Evolutionary conservation across 345 rosid species (phyloP).

Genomic region (Alliaria petiolata): DNA sequence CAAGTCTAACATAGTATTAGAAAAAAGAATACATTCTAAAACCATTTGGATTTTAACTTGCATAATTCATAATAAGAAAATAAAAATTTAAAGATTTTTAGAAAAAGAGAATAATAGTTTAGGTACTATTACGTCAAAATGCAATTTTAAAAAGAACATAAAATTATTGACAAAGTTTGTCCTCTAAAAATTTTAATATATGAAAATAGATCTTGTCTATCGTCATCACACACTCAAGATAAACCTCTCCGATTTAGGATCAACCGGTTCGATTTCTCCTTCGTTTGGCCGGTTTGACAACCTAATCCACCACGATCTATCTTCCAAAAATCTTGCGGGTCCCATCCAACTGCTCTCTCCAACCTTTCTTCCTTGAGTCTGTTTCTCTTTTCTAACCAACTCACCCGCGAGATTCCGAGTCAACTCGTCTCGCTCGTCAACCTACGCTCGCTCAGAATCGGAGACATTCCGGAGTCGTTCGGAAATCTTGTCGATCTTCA

Average conservation of each 20-base stretch:
- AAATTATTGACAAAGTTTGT: too few species aligned
- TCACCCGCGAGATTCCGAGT: slow-evolving; percentile 69
- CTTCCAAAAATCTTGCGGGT: slow-evolving; percentile 74
- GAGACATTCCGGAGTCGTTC: slow-evolving; percentile 72
- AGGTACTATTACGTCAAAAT: too few species aligned
- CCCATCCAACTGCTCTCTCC: slow-evolving; percentile 80
- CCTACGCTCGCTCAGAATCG: slow-evolving; percentile 64
- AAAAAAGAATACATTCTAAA: too few species aligned
- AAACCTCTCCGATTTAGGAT: slow-evolving; percentile 58
- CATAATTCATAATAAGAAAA: too few species aligned
- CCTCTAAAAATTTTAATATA: too few species aligned
- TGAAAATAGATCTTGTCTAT: too few species aligned
- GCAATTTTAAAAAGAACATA: too few species aligned
- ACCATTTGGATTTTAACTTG: too few species aligned
- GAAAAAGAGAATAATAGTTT: too few species aligned
- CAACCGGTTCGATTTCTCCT: slow-evolving; percentile 67
- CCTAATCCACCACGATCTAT: slow-evolving; percentile 92
- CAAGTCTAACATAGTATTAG: too few species aligned
- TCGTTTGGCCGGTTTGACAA: slow-evolving; percentile 54
- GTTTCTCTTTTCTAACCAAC: slow-evolving; percentile 79
- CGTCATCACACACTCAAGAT: too few species aligned
- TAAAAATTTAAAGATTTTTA: too few species aligned
- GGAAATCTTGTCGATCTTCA: slow-evolving; percentile 52
- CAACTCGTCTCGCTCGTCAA: slow-evolving; percentile 57
- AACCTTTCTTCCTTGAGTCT: slow-evolving; percentile 73